These are phyloP conservation scores for Hawksworthiomyces lignivorus DNA, from an alignment of 2,329 filamentous ascomycete species.

Conservation along the genomic window DNA sequence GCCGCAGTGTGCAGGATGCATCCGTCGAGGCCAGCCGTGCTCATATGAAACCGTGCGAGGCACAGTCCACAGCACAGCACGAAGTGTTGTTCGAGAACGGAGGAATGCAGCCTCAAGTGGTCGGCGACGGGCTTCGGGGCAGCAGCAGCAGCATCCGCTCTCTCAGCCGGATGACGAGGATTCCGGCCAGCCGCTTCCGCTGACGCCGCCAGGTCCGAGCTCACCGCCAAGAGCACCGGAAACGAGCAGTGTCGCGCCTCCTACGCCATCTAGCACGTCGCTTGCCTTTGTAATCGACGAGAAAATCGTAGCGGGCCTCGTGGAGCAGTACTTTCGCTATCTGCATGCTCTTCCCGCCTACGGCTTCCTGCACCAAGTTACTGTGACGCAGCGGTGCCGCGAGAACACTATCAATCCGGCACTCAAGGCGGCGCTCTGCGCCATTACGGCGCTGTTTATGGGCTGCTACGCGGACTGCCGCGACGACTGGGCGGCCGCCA, in stretches of 20 bases:
- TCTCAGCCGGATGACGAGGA: no score
- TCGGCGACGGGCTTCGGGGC: no score
- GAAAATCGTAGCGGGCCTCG: not conserved
- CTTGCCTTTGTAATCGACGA: not conserved
- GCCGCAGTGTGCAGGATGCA: slow-evolving; percentile 1
- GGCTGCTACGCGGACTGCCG: not conserved
- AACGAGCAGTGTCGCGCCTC: no score
- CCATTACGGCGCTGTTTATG: slow-evolving; percentile 3
- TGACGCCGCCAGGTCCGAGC: no score
- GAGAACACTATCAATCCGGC: slow-evolving; percentile 3
- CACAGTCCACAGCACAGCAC: not conserved
- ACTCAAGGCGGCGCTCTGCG: slow-evolving; percentile 1
- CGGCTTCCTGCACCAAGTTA: slow-evolving; percentile 1
- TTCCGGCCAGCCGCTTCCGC: no score
- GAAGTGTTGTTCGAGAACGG: no score
- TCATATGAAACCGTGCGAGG: not conserved
- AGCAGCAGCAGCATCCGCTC: no score
- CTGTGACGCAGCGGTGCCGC: not conserved
- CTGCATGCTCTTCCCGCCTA: slow-evolving; percentile 1
- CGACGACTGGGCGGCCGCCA: not conserved
- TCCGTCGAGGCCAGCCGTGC: not conserved
- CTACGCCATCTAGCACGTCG: no score
- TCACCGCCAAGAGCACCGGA: no score
- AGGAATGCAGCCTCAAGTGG: no score
- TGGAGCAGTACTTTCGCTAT: slow-evolving; percentile 3